phyloP scores from a whole-genome alignment of 352 stramenopile genomes.

The Halophytophthora polymorphica region DNA sequence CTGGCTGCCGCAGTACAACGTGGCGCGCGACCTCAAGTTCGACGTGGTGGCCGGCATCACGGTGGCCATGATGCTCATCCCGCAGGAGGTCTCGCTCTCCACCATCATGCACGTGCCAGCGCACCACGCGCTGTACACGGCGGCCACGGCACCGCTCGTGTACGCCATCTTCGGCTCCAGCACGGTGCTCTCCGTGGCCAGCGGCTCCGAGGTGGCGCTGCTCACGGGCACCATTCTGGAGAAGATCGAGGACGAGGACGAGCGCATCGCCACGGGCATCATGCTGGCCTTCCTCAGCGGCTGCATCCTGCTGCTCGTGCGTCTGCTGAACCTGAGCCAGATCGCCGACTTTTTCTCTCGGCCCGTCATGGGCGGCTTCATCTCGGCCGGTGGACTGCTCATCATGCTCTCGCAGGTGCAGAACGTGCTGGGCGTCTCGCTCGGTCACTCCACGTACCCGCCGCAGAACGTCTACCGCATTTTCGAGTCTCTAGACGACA shows the following conservation, averaged over 20 bases:
- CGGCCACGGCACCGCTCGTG: conserved; percentile 78
- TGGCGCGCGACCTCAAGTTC: conserved; percentile 49
- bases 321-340: conserved; percentile 77
- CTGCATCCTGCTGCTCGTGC: conserved; percentile 71
- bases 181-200: conserved; percentile 77
- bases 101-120: conserved; percentile 85
- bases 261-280: conserved; percentile 51
- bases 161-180: conserved; percentile 85
- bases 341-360: conserved; percentile 88
- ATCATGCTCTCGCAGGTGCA: conserved; percentile 90
- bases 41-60: conserved; percentile 54
- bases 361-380: conserved; percentile 90
- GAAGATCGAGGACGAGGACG: conserved; percentile 52
- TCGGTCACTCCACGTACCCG: conserved; percentile 47
- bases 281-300: conserved; percentile 72
- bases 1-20: conserved; percentile 59
- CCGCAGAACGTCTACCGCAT: conserved; percentile 63
- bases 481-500: conserved; percentile 34
- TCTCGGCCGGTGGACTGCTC: conserved; percentile 83
- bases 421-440: conserved; percentile 78
- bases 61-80: conserved; percentile 87
- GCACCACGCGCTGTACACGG: conserved; percentile 89
- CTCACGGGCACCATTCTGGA: conserved; percentile 58
- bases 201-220: conserved; percentile 65
- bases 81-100: conserved; percentile 87